phyloP scores from a whole-genome alignment of 805 yeast species.

The Danielia reshetovae region DNA sequence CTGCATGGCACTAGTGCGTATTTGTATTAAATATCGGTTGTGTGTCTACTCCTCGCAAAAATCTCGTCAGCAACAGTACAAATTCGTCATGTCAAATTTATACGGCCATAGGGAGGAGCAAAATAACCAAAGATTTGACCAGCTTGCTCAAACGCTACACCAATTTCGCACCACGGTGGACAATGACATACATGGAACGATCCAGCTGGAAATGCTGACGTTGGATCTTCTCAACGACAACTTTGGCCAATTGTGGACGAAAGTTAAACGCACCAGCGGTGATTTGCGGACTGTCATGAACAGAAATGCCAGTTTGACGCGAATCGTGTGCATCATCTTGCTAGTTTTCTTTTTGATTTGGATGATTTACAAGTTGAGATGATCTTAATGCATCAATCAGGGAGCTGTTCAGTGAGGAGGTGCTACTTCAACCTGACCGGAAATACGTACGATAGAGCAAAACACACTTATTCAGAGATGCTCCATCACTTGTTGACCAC shows the following conservation, averaged over 20 bases:
- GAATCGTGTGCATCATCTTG: slow-evolving; percentile 33
- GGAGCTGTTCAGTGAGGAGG: too few species aligned
- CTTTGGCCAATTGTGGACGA: slow-evolving; percentile 34
- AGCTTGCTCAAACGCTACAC: slow-evolving; percentile 38
- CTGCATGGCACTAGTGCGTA: too few species aligned
- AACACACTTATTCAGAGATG: too few species aligned
- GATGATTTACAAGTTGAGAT: slow-evolving; percentile 35
- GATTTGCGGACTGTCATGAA: slow-evolving; percentile 38
- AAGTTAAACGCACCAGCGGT: slow-evolving; percentile 38
- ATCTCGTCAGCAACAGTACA: neutral
- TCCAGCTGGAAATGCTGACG: slow-evolving; percentile 38
- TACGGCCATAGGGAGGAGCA: slow-evolving; percentile 41
- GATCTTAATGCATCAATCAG: too few species aligned
- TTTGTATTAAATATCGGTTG: too few species aligned
- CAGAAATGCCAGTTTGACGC: slow-evolving; percentile 38
- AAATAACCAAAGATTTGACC: slow-evolving; percentile 41
- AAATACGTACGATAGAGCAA: too few species aligned
- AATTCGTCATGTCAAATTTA: slow-evolving; percentile 15
- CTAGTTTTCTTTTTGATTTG: slow-evolving; percentile 33
- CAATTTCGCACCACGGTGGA: slow-evolving; percentile 41
- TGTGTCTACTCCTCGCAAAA: neutral
- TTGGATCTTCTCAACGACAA: slow-evolving; percentile 37
- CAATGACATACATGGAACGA: slow-evolving; percentile 37
- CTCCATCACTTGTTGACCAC: slow-evolving; percentile 43
- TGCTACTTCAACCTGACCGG: too few species aligned